These are phyloP conservation scores for Populus hybrid DNA, from an alignment of 441 rosid genomes.

Conservation along the genomic window DNA sequence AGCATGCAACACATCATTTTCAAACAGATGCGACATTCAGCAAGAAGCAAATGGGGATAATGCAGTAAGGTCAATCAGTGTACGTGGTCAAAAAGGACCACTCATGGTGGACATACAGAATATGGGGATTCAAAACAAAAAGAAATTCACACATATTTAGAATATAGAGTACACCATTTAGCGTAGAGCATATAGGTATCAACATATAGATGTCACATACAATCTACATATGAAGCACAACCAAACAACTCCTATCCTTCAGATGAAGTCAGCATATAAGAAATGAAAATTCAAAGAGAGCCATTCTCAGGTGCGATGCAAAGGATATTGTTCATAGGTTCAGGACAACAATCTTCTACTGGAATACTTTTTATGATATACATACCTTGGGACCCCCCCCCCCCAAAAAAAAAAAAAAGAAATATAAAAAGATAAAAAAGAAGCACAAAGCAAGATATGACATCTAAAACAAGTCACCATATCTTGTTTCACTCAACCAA, in stretches of 20 bases:
- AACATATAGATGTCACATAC: neutral
- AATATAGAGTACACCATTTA: too few relatives aligned
- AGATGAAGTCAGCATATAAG: neutral
- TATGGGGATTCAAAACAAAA: too few relatives aligned
- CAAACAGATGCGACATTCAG: conserved; percentile 10
- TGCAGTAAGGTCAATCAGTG: neutral
- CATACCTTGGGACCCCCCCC: too few relatives aligned
- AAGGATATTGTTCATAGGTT: neutral
- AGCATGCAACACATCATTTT: conserved; percentile 2
- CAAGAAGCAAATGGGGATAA: neutral
- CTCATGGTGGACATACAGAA: too few relatives aligned
- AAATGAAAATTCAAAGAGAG: neutral
- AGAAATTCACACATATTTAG: too few relatives aligned
- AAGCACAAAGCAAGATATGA: too few relatives aligned
- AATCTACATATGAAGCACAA: conserved; percentile 1
- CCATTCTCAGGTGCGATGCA: neutral
- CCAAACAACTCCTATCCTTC: neutral
- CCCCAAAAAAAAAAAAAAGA: neutral
- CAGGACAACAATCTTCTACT: neutral
- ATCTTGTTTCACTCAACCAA: neutral
- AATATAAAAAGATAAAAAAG: too few relatives aligned
- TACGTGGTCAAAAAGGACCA: too few relatives aligned
- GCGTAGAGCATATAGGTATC: too few relatives aligned
- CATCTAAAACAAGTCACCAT: neutral
- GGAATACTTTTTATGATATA: neutral